Evolutionary conservation across 2,329 filamentous ascomycete species (phyloP), one percentile per base, ranked within the genome.

Genomic region (Penicillium hesseltinei): DNA sequence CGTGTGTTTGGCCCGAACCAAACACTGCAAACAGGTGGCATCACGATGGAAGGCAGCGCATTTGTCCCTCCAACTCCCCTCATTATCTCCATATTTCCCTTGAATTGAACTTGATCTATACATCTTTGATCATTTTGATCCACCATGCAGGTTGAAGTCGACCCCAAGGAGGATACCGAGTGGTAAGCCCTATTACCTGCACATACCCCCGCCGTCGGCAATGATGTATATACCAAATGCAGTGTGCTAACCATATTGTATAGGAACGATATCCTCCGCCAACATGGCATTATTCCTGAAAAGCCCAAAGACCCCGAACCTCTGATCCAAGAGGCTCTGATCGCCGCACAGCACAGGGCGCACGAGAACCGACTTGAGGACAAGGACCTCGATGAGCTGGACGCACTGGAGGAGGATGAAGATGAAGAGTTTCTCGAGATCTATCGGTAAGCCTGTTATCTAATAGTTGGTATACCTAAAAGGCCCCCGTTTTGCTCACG

Each of bases 231-330:
- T 8, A 23, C 21, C n/a, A 54, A 53, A 54, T 43, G 59, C 42
- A 49, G 45, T 60, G 11, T 39, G 49, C 61, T 62, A 57, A 59
- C 60, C 57, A 35, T 9, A 43, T 53, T 36, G 43, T 51, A 57
- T 65, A 97, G 92, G 92, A 99, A 99, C 74, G 94, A 99, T 67
- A 99, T 99, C 70, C 87, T 99, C 57, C 90, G 94, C 67, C 95
- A 96, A 75, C 92, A 99, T 80, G 91, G 92, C 64, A 83, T 99
- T 65, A 97, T 99, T 61, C 94, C 94, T n/a, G 92, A 97, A 74
- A 97, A 96, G 73, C 92, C 93, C 0, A 92, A 92, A 3, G 96
- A 93, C 45, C 94, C 94, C 2, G 97, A 94, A 2, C 92, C 92
- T 7, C 88, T 96, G 79, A 97, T 99, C 68, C 89, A 99, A 77